Evolutionary conservation across 768 basidiomycete species (phyloP).

Genomic region (Leccinum truebloodii): DNA sequence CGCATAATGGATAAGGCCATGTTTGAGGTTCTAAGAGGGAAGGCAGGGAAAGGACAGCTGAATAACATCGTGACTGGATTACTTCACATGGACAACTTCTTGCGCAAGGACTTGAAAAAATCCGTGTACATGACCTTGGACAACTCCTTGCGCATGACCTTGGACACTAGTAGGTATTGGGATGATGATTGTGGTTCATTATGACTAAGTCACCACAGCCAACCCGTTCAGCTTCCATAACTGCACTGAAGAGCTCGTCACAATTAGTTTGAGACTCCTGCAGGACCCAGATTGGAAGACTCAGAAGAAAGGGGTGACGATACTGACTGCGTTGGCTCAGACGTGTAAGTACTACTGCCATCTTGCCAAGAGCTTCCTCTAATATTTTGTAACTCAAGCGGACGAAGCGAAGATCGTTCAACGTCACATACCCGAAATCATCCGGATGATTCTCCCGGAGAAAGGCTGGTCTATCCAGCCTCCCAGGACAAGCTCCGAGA

Average conservation of each 20-base stretch:
- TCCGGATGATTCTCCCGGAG: no score
- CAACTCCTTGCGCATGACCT: no score
- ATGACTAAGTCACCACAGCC: neutral
- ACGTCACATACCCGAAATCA: no score
- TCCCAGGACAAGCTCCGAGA: no score
- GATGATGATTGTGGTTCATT: neutral
- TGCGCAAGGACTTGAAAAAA: no score
- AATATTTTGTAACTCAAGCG: neutral
- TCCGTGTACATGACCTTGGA: no score
- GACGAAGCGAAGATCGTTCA: neutral
- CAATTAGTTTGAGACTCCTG: constrained; percentile 10
- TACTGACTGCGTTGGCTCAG: constrained; percentile 23
- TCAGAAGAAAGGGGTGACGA: constrained; percentile 25
- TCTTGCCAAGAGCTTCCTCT: neutral
- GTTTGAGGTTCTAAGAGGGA: constrained; percentile 11
- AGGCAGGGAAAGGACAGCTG: neutral
- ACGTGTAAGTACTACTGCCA: constrained; percentile 8
- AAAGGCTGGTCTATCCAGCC: no score
- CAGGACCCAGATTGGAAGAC: constrained; percentile 9
- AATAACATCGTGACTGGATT: constrained; percentile 24
- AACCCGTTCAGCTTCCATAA: neutral
- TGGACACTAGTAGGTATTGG: constrained; percentile 7
- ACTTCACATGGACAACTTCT: constrained; percentile 2
- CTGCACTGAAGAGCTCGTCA: constrained; percentile 9
- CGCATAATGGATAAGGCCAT: constrained; percentile 16